These are phyloP conservation scores for Naganishia sp. DNA, from an alignment of 1,284 basidiomycete genomes.

Conservation along the genomic window DNA sequence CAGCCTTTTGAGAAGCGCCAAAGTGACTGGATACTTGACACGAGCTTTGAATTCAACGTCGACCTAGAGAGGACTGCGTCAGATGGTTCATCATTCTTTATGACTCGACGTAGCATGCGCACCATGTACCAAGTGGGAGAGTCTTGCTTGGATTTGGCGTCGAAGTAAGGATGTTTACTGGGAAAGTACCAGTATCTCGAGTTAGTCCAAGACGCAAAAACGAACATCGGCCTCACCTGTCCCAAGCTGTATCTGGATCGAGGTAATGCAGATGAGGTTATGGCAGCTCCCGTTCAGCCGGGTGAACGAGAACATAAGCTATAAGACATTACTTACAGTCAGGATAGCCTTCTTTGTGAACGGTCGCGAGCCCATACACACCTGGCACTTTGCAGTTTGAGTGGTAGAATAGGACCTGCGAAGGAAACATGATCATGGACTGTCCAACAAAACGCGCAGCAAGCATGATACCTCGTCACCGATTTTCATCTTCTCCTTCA, in stretches of 20 bases:
- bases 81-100: too few relatives aligned
- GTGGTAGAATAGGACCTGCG: constrained; percentile 65
- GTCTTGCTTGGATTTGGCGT: constrained; percentile 72
- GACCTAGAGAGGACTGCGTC: constrained; percentile 56
- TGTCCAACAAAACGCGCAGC: background rate
- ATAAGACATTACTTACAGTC: constrained; percentile 65
- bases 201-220: too few relatives aligned
- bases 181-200: constrained; percentile 15
- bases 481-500: constrained; percentile 79
- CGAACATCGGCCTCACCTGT: constrained; percentile 61
- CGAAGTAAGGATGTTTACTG: constrained; percentile 83
- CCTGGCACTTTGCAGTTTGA: constrained; percentile 90
- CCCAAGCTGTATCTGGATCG: constrained; percentile 78
- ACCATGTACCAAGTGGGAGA: constrained; percentile 86
- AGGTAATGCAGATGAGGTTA: too few relatives aligned
- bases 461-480: constrained; percentile 68
- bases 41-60: constrained; percentile 72
- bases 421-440: background rate
- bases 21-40: constrained; percentile 72
- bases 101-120: constrained; percentile 4
- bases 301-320: too few relatives aligned
- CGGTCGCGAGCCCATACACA: constrained; percentile 79
- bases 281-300: too few relatives aligned
- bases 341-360: constrained; percentile 81
- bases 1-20: constrained; percentile 72